Evolutionary conservation across 1,284 basidiomycete species (phyloP), one percentile per base, ranked within the genome.

Genomic region (Trichosporon coremiiforme): DNA sequence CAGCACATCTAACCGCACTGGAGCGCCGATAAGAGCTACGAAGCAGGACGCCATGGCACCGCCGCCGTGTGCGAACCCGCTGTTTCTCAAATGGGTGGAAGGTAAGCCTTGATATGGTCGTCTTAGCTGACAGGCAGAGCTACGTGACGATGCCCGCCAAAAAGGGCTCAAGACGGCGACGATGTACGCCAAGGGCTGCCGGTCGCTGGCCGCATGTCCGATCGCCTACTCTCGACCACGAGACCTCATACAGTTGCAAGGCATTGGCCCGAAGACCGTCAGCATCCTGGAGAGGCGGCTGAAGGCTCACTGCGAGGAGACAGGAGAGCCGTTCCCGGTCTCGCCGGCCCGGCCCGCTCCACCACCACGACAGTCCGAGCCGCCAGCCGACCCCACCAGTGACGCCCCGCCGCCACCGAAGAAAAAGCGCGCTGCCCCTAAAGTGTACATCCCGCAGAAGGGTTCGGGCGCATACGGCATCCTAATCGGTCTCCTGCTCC

Each of bases 41-140:
- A 47, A 45, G 35, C 60, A 64, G 66, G 68, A 47, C 68, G 55
- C 57, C 68, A 36, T 50, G 63, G 64, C 55, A 20, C 71, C 71
- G 13, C 66, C 75, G 36, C 71, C 71, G 64, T 83, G 82, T 69
- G 83, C 82, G 2, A 84, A 84, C 68, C 82, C 82, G 9, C 74
- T 84, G 12, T 84, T 79, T 71, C 71, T 82, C n/a, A 69, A 73
- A 63, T 82, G 80, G 81, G 75, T 81, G 62, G 72, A 81, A 70
- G 81, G 81, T 81, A 47, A 64, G 76, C 33, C 41, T 1, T 2
- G 33, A n/a, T 22, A 8, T n/a, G 1, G 22, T 1, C 4, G 17
- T 35, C 25, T 31, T 0, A 25, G 60, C 72, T 69, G 68, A 69
- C 65, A 4, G 17, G 9, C 64, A 81, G 80, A 82, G 68, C 76